Conservation (phyloP, 2,329 filamentous ascomycete species). For the Aspergillus sojae region DNA sequence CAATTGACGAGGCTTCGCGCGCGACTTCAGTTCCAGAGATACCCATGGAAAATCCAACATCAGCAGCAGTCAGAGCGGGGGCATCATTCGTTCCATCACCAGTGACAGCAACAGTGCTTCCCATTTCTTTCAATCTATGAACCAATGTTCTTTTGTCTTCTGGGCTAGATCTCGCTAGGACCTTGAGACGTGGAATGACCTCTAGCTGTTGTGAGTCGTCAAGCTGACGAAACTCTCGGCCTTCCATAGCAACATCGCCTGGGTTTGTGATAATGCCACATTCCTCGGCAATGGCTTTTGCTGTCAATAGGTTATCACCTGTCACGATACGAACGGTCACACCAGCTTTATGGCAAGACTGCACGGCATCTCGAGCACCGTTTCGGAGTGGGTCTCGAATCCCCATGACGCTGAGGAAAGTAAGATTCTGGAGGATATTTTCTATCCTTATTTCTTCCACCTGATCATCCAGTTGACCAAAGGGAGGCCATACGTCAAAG, state of each 20-base stretch:
- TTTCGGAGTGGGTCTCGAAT: conserved; percentile 67
- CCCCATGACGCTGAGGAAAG: conserved; percentile 64
- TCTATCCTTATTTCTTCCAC: neutral
- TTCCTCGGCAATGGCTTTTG: conserved; percentile 66
- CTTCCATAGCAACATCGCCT: conserved; percentile 62
- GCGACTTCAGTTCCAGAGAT: conserved; percentile 63
- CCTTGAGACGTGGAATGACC: conserved; percentile 56
- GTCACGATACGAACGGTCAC: conserved; percentile 68
- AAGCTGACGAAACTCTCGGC: conserved; percentile 61
- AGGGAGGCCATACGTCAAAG: conserved; percentile 64
- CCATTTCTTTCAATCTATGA: conserved; percentile 55
- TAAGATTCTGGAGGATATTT: conserved; percentile 51
- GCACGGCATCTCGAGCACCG: conserved; percentile 63
- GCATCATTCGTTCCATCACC: conserved; percentile 64
- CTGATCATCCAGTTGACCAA: neutral
- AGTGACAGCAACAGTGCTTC: conserved; percentile 59
- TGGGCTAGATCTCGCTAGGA: conserved; percentile 61
- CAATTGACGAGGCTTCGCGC: conserved; percentile 63
- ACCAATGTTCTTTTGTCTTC: conserved; percentile 63
- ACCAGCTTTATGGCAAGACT: conserved; percentile 62
- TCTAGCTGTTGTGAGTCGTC: conserved; percentile 54
- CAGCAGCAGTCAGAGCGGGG: conserved; percentile 60
- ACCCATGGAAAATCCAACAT: conserved; percentile 65
- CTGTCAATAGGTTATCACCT: conserved; percentile 68
- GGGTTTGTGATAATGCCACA: conserved; percentile 59